These are phyloP conservation scores for Pythium sp. DNA, from an alignment of 352 stramenopile species.

Conservation along the genomic window DNA sequence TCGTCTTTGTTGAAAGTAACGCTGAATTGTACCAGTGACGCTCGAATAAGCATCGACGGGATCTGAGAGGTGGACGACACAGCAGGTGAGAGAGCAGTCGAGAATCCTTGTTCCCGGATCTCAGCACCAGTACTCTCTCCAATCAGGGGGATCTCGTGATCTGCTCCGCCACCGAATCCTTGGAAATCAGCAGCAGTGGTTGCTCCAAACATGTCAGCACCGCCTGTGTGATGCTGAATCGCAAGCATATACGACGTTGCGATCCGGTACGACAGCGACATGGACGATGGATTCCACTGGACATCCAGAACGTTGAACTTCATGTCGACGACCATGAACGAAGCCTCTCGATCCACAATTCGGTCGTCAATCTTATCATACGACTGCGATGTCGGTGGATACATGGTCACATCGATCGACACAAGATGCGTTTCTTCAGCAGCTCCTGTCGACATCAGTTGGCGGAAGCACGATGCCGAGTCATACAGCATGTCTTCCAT, in stretches of 20 bases:
- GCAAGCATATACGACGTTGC: constrained; percentile 51
- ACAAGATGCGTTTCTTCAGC: constrained; percentile 35
- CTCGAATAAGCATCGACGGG: constrained; percentile 36
- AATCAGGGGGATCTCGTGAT: not conserved
- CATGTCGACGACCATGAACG: constrained; percentile 48
- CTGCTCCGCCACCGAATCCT: not conserved
- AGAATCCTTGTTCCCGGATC: not conserved
- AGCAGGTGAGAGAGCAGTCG: not conserved
- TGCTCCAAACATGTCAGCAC: constrained; percentile 8
- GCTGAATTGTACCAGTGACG: constrained; percentile 71
- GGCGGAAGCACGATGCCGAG: constrained; percentile 43
- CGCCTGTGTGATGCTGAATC: constrained; percentile 35
- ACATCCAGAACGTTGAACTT: constrained; percentile 72
- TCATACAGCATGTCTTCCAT: constrained; percentile 74
- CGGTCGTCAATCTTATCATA: not conserved
- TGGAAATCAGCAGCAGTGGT: not conserved
- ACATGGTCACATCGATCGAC: constrained; percentile 46
- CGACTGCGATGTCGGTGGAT: constrained; percentile 19
- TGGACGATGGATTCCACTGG: constrained; percentile 85
- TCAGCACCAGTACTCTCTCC: not conserved
- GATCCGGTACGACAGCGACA: constrained; percentile 73
- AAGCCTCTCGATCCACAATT: constrained; percentile 8
- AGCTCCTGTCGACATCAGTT: constrained; percentile 62
- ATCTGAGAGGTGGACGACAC: not conserved
- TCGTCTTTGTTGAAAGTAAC: constrained; percentile 86